Evolutionary conservation across 1,284 basidiomycete species (phyloP).

Genomic region (Sporisorium sorghi): DNA sequence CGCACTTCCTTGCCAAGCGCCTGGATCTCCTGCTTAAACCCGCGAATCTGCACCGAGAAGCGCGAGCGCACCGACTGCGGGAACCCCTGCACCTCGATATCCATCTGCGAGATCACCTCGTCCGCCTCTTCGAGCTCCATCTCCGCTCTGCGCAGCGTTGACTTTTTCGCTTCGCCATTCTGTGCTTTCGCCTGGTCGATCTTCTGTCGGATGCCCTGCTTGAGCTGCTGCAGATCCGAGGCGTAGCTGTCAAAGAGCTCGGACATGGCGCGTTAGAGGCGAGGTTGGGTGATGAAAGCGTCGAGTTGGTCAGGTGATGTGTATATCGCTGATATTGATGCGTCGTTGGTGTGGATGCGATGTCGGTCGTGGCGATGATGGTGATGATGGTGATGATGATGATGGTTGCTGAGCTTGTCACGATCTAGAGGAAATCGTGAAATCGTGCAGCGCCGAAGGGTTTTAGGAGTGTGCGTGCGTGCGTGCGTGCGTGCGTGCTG

Average conservation of each 20-base stretch:
- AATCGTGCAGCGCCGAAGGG: no score
- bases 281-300: neutral
- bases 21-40: slow-evolving; percentile 56
- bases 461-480: no score
- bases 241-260: slow-evolving; percentile 68
- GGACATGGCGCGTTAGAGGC: slow-evolving; percentile 60
- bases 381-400: neutral
- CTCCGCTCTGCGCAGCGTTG: slow-evolving; percentile 84
- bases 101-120: slow-evolving; percentile 96
- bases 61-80: slow-evolving; percentile 74
- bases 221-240: slow-evolving; percentile 64
- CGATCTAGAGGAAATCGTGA: no score
- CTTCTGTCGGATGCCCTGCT: slow-evolving; percentile 53
- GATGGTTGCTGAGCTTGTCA: no score
- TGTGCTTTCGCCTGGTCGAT: slow-evolving; percentile 43
- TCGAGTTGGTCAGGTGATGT: neutral
- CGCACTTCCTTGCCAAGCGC: slow-evolving; percentile 50
- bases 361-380: neutral
- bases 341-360: neutral
- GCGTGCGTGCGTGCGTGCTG: no score
- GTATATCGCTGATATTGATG: no score
- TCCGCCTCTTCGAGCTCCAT: slow-evolving; percentile 98
- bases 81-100: slow-evolving; percentile 97
- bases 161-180: slow-evolving; percentile 79
- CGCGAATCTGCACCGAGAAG: slow-evolving; percentile 57